Evolutionary conservation across 2,329 filamentous ascomycete species (phyloP), one percentile per base, ranked within the genome.

Genomic region (Diplodia scrobiculata): DNA sequence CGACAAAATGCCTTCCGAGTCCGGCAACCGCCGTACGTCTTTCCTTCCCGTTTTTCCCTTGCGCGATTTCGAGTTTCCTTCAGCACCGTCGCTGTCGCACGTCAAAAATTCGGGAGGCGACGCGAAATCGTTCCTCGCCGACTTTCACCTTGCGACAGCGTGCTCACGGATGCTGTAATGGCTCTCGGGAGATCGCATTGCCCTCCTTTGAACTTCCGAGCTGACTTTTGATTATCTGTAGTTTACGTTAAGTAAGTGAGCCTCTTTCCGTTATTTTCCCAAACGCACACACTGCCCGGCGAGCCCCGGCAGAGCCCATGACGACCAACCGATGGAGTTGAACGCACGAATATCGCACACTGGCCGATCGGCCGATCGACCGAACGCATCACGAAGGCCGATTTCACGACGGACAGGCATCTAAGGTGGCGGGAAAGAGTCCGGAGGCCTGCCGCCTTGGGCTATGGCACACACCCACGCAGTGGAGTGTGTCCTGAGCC

Each of bases 1-100:
- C 79, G 82, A 83, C 89, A 92, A 87, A 82, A 95, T 95, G 91
- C 87, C 89, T 90, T 89, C 90, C 79, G 90, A 91, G 87, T 85
- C 89, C 80, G 90, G 90, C 84, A 90, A 93, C 88, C 88, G 91
- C 90, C 85, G 91, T 94, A 84, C 91, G 91, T 91, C 67, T 54
- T 54, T 54, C 48, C 52, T n/a, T 67, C 67, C 73, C 34, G 10
- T 17, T 17, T 27, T n/a, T 11, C n/a, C n/a, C 9, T 21, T 6
- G 41, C 9, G 17, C 3, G n/a, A 3, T 54, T 21, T 27, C 45
- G 29, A 19, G 38, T 32, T 36, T 36, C 34, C 34, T 11, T 3
- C 34, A 45, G 21, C 19, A 45, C 41, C 41, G 41, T 19, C 41
- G 41, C 19, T 19, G 54, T 27, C 21, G 19, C 36, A 41, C 10